Percentiles rank a stretch among this genome's conserved stretches.
Evolutionary conservation across 768 basidiomycete genomes (phyloP).

Genomic region (Lentinula guzmanii): DNA sequence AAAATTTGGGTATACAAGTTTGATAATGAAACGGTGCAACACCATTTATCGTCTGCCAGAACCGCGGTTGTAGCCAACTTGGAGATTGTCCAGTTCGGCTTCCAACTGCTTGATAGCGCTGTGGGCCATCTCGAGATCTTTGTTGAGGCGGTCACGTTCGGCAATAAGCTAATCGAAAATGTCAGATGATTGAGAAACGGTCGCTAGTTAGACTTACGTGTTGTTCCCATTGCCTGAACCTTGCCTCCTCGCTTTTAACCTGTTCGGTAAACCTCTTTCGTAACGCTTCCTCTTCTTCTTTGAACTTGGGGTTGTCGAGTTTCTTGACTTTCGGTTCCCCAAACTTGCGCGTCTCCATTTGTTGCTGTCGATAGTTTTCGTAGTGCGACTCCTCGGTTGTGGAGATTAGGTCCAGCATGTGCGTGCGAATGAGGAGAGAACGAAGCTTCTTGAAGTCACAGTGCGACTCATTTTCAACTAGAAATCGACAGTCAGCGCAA

Average conservation of each 20-base stretch:
- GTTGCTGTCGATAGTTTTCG: slow-evolving; percentile 95
- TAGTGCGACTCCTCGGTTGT: slow-evolving; percentile 96
- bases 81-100: slow-evolving; percentile 83
- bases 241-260: slow-evolving; percentile 96
- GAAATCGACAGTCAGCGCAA: background rate
- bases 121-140: slow-evolving; percentile 92
- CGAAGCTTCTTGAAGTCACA: slow-evolving; percentile 99
- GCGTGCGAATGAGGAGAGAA: slow-evolving; percentile 90
- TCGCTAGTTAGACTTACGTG: slow-evolving; percentile 57
- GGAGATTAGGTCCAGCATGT: slow-evolving; percentile 97
- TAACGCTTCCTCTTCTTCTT: slow-evolving; percentile 96
- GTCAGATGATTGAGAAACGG: slow-evolving; percentile 11
- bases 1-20: background rate
- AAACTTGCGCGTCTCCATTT: slow-evolving; percentile 99
- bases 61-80: slow-evolving; percentile 79
- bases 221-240: slow-evolving; percentile 99
- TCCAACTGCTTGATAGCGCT: slow-evolving; percentile 89
- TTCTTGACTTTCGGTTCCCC: slow-evolving; percentile 99
- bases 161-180: slow-evolving; percentile 72
- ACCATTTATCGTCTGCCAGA: slow-evolving; percentile 51
- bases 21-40: background rate
- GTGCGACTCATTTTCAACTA: slow-evolving; percentile 98
- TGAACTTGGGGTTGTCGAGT: slow-evolving; percentile 99
- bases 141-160: slow-evolving; percentile 97
- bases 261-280: slow-evolving; percentile 99